Conservation (phyloP, 2,329 filamentous ascomycete genomes). For the Penicillium polonicum region DNA sequence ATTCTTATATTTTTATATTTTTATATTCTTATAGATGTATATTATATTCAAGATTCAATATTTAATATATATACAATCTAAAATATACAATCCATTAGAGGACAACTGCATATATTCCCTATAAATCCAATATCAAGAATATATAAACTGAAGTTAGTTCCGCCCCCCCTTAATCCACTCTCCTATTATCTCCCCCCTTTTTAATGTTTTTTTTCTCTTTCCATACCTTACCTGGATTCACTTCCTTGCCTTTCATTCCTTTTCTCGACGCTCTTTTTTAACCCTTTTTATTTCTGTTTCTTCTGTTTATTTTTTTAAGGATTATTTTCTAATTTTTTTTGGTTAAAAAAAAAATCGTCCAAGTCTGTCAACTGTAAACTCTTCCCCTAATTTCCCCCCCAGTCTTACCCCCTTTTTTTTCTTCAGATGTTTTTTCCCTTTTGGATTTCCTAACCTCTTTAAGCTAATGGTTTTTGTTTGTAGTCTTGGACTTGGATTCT, state of each 20-base stretch:
- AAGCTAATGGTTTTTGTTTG: constrained; percentile 21
- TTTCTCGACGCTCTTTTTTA: constrained; percentile 24
- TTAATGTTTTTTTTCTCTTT: constrained; percentile 22
- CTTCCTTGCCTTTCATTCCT: constrained; percentile 33
- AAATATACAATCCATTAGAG: not conserved
- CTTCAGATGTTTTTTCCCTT: constrained; percentile 11
- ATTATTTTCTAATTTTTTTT: constrained; percentile 3
- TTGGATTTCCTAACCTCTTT: constrained; percentile 22
- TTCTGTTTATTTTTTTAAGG: constrained; percentile 10
- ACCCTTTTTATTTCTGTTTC: constrained; percentile 32
- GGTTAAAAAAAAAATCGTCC: not conserved
- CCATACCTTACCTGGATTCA: constrained; percentile 23
- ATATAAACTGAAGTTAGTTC: constrained; percentile 1
- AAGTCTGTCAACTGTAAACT: constrained; percentile 4
- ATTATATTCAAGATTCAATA: not conserved
- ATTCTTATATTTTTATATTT: not conserved
- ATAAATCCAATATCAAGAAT: not conserved
- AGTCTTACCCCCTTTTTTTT: constrained; percentile 19
- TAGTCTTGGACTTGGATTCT: constrained; percentile 17
- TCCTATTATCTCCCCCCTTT: constrained; percentile 33
- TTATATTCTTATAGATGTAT: not conserved
- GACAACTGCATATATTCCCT: not conserved
- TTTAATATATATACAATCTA: not conserved
- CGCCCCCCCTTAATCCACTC: constrained; percentile 22
- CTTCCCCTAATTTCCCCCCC: constrained; percentile 17